Evolutionary conservation across 495 filamentous ascomycete genomes (phyloP).

Genomic region (Penicillium robsamsonii): DNA sequence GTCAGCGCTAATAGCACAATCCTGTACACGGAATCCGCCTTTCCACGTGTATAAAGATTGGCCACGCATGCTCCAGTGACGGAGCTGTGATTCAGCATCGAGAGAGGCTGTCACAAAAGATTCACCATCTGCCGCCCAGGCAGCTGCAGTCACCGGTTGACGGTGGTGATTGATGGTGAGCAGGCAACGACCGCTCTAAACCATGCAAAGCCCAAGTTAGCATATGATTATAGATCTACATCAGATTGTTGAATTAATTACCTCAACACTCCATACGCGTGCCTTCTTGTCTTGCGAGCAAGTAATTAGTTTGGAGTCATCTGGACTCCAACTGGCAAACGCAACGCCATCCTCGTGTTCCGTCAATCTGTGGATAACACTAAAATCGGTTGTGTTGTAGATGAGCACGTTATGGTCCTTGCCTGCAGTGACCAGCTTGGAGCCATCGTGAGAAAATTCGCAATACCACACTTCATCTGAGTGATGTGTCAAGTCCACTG

Average conservation of each 20-base stretch:
- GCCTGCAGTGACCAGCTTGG: slow-evolving; percentile 77
- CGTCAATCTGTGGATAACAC: slow-evolving; percentile 59
- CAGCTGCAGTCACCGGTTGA: slow-evolving; percentile 80
- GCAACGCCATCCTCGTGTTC: slow-evolving; percentile 67
- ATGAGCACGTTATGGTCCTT: slow-evolving; percentile 72
- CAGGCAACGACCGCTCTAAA: slow-evolving; percentile 68
- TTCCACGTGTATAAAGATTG: slow-evolving; percentile 63
- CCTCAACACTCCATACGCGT: slow-evolving; percentile 74
- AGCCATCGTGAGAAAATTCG: slow-evolving; percentile 86
- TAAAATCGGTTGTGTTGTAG: slow-evolving; percentile 72
- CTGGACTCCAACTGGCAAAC: slow-evolving; percentile 86
- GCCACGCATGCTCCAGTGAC: slow-evolving; percentile 58
- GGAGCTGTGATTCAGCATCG: slow-evolving; percentile 62
- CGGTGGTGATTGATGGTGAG: slow-evolving; percentile 63
- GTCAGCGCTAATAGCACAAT: slow-evolving; percentile 77
- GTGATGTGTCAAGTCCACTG: slow-evolving; percentile 69
- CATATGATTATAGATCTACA: background rate
- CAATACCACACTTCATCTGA: slow-evolving; percentile 87
- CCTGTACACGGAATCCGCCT: slow-evolving; percentile 73
- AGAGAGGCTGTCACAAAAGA: slow-evolving; percentile 80
- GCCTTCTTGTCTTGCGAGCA: slow-evolving; percentile 74
- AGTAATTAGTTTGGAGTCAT: slow-evolving; percentile 79
- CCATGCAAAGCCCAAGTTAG: slow-evolving; percentile 14
- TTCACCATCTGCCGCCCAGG: slow-evolving; percentile 77
- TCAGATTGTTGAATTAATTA: slow-evolving; percentile 39